These are phyloP conservation scores for Neltuma alba DNA, from an alignment of 306 rosid species.

Conservation along the genomic window DNA sequence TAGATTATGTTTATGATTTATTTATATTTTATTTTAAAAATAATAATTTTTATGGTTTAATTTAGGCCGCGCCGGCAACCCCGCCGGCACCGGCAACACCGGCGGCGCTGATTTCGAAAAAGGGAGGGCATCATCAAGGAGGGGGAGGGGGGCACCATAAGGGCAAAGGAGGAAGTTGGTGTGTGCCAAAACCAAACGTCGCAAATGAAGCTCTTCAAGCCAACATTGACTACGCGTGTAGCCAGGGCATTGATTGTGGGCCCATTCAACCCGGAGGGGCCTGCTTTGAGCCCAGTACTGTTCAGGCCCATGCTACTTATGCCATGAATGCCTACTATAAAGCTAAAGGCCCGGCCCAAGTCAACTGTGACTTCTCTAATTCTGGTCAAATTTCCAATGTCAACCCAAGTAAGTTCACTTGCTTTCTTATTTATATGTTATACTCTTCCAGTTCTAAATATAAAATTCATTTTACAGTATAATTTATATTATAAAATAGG, in stretches of 20 bases:
- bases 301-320: slow-evolving; percentile 57
- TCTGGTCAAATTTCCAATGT: slow-evolving; percentile 43
- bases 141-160: slow-evolving; percentile 18
- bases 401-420: slow-evolving; percentile 58
- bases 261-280: slow-evolving; percentile 68
- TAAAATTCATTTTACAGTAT: no score
- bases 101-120: no score
- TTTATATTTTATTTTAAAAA: background rate
- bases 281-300: slow-evolving; percentile 51
- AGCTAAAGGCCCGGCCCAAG: slow-evolving; percentile 51
- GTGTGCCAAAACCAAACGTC: slow-evolving; percentile 63
- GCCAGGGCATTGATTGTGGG: slow-evolving; percentile 57
- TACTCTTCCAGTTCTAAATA: no score
- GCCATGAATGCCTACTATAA: slow-evolving; percentile 76
- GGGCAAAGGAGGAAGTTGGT: slow-evolving; percentile 41
- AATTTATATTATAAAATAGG: no score
- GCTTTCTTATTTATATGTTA: background rate
- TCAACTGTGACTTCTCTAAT: slow-evolving; percentile 68
- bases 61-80: background rate
- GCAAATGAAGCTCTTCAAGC: slow-evolving; percentile 47
- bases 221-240: slow-evolving; percentile 71
- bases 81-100: background rate
- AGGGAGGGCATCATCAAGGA: slow-evolving; percentile 25
- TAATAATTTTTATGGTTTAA: no score
- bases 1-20: background rate